Evolutionary conservation across 2,329 filamentous ascomycete genomes (phyloP).

Genomic region (Colletotrichum lentis): DNA sequence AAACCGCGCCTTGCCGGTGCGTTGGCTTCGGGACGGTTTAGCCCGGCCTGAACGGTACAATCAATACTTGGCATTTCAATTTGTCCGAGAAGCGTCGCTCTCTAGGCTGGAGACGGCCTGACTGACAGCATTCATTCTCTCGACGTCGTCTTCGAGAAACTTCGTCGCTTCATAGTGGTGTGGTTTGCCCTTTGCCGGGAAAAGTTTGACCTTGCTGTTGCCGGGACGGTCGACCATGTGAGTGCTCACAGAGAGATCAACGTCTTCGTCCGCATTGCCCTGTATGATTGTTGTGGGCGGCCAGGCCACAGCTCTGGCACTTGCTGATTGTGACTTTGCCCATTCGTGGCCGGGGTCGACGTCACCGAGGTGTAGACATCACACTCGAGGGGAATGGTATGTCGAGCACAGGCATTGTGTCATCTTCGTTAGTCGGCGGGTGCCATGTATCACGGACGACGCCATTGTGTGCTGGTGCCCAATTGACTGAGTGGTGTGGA

Average conservation of each 20-base stretch:
- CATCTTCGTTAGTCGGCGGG: constrained; percentile 37
- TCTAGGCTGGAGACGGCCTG: constrained; percentile 42
- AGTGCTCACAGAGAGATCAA: constrained; percentile 44
- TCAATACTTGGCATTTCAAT: neutral
- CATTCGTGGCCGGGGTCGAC: constrained; percentile 47
- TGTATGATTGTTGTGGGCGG: constrained; percentile 49
- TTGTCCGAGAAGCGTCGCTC: constrained; percentile 3
- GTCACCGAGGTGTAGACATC: constrained; percentile 47
- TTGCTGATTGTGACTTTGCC: constrained; percentile 36
- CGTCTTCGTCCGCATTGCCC: constrained; percentile 44
- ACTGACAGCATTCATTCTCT: constrained; percentile 44
- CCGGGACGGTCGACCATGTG: constrained; percentile 43
- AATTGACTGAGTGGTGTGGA: neutral
- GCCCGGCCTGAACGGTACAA: constrained; percentile 1
- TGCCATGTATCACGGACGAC: neutral
- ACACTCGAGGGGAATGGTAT: constrained; percentile 47
- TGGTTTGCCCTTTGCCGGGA: constrained; percentile 42
- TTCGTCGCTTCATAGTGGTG: constrained; percentile 45
- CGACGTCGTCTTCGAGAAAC: constrained; percentile 45
- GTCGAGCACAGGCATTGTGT: constrained; percentile 45
- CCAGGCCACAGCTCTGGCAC: constrained; percentile 42
- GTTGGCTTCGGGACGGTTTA: neutral
- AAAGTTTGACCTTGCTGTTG: constrained; percentile 41
- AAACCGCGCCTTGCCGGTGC: neutral
- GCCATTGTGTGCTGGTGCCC: constrained; percentile 1